Evolutionary conservation across 176 grass and related monocot species (phyloP).

Genomic region (Tillandsia leiboldiana): DNA sequence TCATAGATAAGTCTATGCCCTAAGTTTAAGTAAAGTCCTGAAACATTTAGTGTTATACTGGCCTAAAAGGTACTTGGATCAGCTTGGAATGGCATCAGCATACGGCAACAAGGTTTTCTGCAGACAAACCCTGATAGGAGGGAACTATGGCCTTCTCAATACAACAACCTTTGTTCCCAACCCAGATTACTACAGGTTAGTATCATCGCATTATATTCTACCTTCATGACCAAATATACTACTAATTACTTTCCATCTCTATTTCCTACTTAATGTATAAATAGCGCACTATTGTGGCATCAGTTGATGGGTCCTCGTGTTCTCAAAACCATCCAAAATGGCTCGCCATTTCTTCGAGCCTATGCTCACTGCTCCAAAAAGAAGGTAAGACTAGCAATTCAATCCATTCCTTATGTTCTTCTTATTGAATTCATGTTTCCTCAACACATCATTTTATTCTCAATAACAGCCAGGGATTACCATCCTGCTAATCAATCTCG

Average conservation of each 20-base stretch:
- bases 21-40: too few relatives aligned
- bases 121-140: conserved; percentile 64
- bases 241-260: not conserved
- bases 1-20: too few relatives aligned
- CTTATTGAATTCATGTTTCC: not conserved
- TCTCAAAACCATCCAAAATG: conserved; percentile 18
- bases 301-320: conserved; percentile 39
- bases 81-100: conserved; percentile 59
- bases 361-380: conserved; percentile 58
- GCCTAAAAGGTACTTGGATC: conserved; percentile 47
- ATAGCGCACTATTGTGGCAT: conserved; percentile 42
- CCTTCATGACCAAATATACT: not conserved
- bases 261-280: not conserved
- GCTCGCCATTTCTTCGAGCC: conserved; percentile 32
- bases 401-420: conserved; percentile 3
- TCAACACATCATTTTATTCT: not conserved
- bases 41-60: too few relatives aligned
- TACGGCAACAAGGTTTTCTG: conserved; percentile 67
- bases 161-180: conserved; percentile 59
- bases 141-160: conserved; percentile 74
- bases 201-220: conserved; percentile 21
- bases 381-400: conserved; percentile 16
- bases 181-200: conserved; percentile 61
- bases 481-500: conserved; percentile 47
- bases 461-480: conserved; percentile 31